A percentile compares a stretch with the other conserved stretches of the same genome.
phyloP scores from a whole-genome alignment of 164 flowering plant species.

The Protea cynaroides region DNA sequence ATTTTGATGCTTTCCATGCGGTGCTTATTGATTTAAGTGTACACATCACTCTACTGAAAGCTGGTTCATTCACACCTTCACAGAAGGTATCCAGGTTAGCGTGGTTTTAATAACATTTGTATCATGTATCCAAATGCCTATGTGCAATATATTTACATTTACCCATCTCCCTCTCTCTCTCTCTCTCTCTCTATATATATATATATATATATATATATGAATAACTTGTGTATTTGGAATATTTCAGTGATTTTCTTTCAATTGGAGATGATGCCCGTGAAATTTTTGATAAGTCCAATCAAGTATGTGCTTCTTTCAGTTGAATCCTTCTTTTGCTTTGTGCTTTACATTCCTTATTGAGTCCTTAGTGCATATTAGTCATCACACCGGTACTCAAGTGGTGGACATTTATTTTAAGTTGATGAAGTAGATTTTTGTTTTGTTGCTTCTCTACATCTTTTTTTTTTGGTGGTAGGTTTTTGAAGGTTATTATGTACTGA shows the following conservation, averaged over 20 bases:
- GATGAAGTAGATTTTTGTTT: no score
- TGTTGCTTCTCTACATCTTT: no score
- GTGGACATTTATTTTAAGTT: no score
- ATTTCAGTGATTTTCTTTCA: constrained; percentile 36
- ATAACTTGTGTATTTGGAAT: constrained; percentile 10
- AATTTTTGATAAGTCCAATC: constrained; percentile 26
- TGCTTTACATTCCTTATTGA: constrained; percentile 1
- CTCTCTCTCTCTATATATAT: neutral
- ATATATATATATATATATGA: no score
- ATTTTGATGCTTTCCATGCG: constrained; percentile 85
- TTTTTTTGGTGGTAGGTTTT: no score
- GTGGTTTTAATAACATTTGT: constrained; percentile 5
- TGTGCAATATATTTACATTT: no score
- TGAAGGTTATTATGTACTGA: no score
- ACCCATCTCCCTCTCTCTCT: no score
- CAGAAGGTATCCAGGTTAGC: constrained; percentile 70
- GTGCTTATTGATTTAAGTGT: constrained; percentile 80
- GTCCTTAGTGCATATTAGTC: no score
- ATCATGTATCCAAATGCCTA: no score
- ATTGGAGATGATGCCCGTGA: constrained; percentile 26
- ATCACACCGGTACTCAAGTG: no score
- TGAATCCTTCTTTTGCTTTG: neutral
- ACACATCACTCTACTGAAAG: constrained; percentile 60
- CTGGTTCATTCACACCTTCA: constrained; percentile 30
- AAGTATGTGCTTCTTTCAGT: constrained; percentile 38